Percentiles rank a stretch among this genome's conserved stretches.
Evolutionary conservation across 169 alveolate species (phyloP).

Genomic region (Plasmodium cynomolgi): DNA sequence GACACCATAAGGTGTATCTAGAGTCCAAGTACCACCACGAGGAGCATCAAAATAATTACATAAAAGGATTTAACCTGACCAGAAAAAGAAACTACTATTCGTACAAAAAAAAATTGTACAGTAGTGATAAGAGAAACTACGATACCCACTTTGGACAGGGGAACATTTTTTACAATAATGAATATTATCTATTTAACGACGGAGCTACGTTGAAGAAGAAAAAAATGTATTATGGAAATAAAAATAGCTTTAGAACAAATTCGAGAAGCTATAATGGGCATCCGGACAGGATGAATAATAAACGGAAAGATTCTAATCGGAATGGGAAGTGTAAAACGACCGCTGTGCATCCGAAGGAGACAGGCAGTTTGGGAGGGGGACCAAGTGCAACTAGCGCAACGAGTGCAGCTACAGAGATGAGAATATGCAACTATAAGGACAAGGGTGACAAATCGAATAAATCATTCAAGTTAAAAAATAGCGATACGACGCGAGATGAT

Average conservation of each 20-base stretch:
- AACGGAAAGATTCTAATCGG: conserved; percentile 11
- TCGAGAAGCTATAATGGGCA: conserved; percentile 28
- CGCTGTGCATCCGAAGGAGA: not conserved
- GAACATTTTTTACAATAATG: conserved; percentile 58
- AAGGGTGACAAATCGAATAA: not conserved
- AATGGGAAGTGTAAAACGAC: conserved; percentile 21
- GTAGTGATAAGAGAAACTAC: conserved; percentile 39
- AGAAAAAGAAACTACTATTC: conserved; percentile 66
- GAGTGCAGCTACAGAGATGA: not conserved
- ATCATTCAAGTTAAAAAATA: not conserved
- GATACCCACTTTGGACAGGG: conserved; percentile 73
- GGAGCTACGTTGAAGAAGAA: conserved; percentile 41
- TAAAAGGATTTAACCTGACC: conserved; percentile 14
- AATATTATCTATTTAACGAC: conserved; percentile 58
- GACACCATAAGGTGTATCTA: conserved; percentile 7
- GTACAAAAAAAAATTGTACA: conserved; percentile 31
- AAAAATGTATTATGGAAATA: conserved; percentile 19
- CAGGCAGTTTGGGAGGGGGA: not conserved
- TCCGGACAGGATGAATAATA: conserved; percentile 5
- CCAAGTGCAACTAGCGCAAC: not conserved
- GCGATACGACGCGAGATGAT: not conserved
- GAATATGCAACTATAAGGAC: not conserved
- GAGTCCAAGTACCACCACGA: conserved; percentile 47
- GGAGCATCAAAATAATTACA: conserved; percentile 28
- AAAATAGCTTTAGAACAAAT: conserved; percentile 13